Percentiles rank a stretch among this genome's conserved stretches.
Conservation (phyloP, 306 rosid genomes). For the Adenanthera pavonina region DNA sequence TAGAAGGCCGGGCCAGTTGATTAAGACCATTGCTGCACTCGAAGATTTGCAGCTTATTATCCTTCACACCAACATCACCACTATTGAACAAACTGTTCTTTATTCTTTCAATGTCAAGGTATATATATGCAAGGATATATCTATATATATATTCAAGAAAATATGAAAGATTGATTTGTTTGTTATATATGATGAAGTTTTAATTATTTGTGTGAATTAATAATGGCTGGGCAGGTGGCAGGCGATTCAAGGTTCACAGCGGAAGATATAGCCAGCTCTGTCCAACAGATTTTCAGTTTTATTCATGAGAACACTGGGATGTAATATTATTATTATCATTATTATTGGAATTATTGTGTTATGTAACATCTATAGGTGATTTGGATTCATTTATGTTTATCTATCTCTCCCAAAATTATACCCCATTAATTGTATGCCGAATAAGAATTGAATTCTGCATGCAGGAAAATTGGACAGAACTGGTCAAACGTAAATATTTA, state of each 20-base stretch:
- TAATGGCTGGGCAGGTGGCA: conserved; percentile 57
- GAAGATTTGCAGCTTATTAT: conserved; percentile 89
- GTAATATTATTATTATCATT: conserved; percentile 40
- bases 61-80: conserved; percentile 95
- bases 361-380: conserved; percentile 19
- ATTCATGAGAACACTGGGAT: conserved; percentile 78
- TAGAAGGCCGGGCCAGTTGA: conserved; percentile 88
- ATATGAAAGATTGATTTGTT: background rate
- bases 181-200: background rate
- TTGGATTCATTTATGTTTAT: background rate
- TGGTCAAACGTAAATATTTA: background rate
- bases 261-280: conserved; percentile 87
- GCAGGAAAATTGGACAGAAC: background rate
- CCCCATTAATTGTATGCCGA: background rate
- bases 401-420: background rate
- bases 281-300: conserved; percentile 89
- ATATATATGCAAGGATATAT: background rate
- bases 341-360: background rate
- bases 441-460: background rate
- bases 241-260: conserved; percentile 87
- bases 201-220: conserved; percentile 4
- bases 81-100: conserved; percentile 95
- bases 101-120: conserved; percentile 97
- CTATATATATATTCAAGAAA: background rate
- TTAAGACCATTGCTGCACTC: conserved; percentile 90